A percentile compares a stretch with the other conserved stretches of the same genome.
Evolutionary conservation across 2,329 filamentous ascomycete genomes (phyloP).

Genomic region (Phoma sp.): DNA sequence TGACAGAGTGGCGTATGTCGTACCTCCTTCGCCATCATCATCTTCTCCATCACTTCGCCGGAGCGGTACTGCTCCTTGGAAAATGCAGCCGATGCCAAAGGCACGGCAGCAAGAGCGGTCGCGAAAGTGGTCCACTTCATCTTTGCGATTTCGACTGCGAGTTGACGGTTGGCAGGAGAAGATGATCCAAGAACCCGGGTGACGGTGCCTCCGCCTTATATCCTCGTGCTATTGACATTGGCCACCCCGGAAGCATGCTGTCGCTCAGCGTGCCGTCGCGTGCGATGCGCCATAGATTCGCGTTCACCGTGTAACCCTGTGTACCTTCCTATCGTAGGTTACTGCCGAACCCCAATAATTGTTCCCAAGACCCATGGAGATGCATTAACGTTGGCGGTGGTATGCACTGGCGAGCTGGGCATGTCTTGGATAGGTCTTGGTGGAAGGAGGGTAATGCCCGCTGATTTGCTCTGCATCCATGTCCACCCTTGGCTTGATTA

Average conservation of each 20-base stretch:
- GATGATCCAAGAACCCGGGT: constrained; percentile 25
- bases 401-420: constrained; percentile 29
- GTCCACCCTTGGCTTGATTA: constrained; percentile 27
- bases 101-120: constrained; percentile 38
- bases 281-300: constrained; percentile 26
- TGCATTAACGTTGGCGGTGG: constrained; percentile 24
- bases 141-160: constrained; percentile 29
- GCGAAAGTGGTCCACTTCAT: constrained; percentile 46
- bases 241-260: constrained; percentile 4
- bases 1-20: not conserved
- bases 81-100: constrained; percentile 40
- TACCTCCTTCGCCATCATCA: constrained; percentile 47
- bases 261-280: constrained; percentile 20
- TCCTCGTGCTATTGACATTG: constrained; percentile 3
- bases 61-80: constrained; percentile 42
- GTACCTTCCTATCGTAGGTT: constrained; percentile 47
- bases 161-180: constrained; percentile 31
- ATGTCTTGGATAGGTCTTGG: constrained; percentile 30
- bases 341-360: constrained; percentile 42
- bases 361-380: constrained; percentile 26
- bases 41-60: constrained; percentile 44
- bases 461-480: constrained; percentile 22
- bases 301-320: constrained; percentile 11
- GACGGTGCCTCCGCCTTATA: constrained; percentile 25
- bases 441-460: constrained; percentile 2